These are phyloP conservation scores for Mycena venus DNA, from an alignment of 768 basidiomycete genomes.

Conservation along the genomic window DNA sequence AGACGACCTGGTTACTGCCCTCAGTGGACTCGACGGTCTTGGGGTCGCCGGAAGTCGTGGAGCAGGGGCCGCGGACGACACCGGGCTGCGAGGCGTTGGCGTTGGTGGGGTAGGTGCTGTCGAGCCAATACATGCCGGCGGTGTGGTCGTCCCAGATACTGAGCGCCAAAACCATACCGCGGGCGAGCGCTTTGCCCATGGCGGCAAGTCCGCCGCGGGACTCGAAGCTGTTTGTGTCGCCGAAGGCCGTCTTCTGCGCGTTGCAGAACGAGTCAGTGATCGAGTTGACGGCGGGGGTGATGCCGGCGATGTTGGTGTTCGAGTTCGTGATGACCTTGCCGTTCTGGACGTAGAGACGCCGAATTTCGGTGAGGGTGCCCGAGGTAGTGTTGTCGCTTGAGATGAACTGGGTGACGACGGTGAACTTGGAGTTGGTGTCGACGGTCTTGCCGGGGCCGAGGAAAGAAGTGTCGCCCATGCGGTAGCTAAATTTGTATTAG, in stretches of 20 bases:
- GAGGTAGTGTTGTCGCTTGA: conserved; percentile 42
- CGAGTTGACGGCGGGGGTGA: conserved; percentile 54
- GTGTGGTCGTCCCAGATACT: conserved; percentile 57
- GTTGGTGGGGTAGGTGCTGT: conserved; percentile 48
- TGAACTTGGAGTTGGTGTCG: conserved; percentile 65
- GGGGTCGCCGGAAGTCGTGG: conserved; percentile 53
- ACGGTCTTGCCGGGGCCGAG: conserved; percentile 62
- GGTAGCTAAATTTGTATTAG: conserved; percentile 43
- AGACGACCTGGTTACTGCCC: conserved; percentile 48
- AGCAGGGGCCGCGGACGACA: conserved; percentile 55
- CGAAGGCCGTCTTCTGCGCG: conserved; percentile 57
- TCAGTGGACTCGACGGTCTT: conserved; percentile 48
- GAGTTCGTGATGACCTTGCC: conserved; percentile 67
- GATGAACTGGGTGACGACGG: conserved; percentile 71
- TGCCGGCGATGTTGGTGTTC: conserved; percentile 58
- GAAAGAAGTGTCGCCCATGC: conserved; percentile 63
- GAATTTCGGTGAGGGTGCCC: conserved; percentile 66
- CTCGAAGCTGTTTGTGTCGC: conserved; percentile 54
- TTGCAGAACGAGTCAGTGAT: conserved; percentile 65
- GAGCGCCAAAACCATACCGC: conserved; percentile 55
- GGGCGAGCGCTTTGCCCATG: conserved; percentile 42
- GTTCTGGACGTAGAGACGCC: conserved; percentile 68
- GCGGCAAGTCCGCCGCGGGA: conserved; percentile 47
- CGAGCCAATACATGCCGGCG: conserved; percentile 57
- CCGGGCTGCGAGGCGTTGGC: conserved; percentile 41